Conservation (phyloP, 192 early-diverging fungal species). For the Coemansia sp. region DNA sequence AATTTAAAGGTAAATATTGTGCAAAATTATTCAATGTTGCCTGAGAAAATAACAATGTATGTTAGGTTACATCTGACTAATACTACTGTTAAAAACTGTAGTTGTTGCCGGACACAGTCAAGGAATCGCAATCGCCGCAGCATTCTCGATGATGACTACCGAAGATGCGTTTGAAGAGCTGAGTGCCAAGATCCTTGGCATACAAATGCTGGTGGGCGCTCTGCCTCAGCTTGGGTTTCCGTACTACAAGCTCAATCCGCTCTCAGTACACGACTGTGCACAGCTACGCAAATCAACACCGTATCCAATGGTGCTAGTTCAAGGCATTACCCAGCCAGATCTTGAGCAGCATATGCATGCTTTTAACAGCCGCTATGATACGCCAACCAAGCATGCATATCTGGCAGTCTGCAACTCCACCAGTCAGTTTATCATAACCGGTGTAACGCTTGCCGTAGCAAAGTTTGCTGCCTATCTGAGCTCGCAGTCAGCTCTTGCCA, state of each 20-base stretch:
- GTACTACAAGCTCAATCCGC: neutral
- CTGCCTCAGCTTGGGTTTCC: conserved; percentile 66
- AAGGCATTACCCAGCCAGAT: conserved; percentile 4
- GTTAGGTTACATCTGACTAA: neutral
- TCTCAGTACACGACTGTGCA: neutral
- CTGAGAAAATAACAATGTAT: too few relatives aligned
- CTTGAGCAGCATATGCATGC: conserved; percentile 7
- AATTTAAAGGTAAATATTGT: conserved; percentile 33
- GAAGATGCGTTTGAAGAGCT: conserved; percentile 76
- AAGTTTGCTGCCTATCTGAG: conserved; percentile 10
- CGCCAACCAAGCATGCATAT: conserved; percentile 7
- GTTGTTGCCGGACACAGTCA: conserved; percentile 82
- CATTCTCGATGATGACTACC: conserved; percentile 74
- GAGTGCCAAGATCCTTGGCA: conserved; percentile 74
- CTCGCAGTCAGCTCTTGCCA: conserved; percentile 5
- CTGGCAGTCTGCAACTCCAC: conserved; percentile 25
- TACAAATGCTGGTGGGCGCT: conserved; percentile 83
- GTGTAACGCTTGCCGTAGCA: conserved; percentile 6
- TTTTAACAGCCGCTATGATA: conserved; percentile 17
- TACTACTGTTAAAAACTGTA: conserved; percentile 12
- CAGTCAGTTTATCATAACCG: conserved; percentile 25
- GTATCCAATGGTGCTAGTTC: conserved; percentile 32
- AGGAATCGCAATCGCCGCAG: conserved; percentile 83
- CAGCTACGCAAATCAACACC: neutral
- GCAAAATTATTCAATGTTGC: neutral